phyloP scores from a whole-genome alignment of 1,284 basidiomycete genomes.

The Xerocomus minutiporus region DNA sequence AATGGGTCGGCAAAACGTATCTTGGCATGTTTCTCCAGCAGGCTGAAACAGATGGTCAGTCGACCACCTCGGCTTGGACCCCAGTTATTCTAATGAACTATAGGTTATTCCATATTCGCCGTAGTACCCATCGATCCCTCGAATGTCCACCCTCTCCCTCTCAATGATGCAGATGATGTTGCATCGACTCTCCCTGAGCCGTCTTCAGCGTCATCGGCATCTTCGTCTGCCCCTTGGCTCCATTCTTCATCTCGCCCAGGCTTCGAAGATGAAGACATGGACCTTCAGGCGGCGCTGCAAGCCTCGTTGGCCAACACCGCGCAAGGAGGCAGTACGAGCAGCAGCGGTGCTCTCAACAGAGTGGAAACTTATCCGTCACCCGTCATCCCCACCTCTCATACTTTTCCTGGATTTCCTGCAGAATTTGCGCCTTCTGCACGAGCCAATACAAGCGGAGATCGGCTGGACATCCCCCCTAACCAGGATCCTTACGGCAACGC shows the following conservation, averaged over 20 bases:
- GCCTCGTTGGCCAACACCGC: constrained; percentile 55
- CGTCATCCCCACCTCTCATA: constrained; percentile 24
- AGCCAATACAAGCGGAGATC: constrained; percentile 2
- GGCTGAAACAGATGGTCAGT: constrained; percentile 74
- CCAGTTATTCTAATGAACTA: constrained; percentile 3
- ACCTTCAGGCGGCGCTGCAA: constrained; percentile 80
- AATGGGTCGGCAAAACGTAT: constrained; percentile 82
- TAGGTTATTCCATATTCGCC: constrained; percentile 88
- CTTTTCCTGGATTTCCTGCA: constrained; percentile 22
- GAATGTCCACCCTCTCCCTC: constrained; percentile 48
- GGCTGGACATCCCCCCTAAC: constrained; percentile 15
- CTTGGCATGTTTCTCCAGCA: constrained; percentile 84
- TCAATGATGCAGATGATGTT: constrained; percentile 61
- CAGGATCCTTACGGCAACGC: constrained; percentile 32
- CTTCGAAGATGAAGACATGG: constrained; percentile 81
- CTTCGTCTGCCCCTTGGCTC: constrained; percentile 14
- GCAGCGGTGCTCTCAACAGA: constrained; percentile 9
- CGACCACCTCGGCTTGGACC: not conserved
- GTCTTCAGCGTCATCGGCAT: constrained; percentile 27
- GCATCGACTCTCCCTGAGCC: constrained; percentile 57
- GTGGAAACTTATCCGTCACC: constrained; percentile 26
- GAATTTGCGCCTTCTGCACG: constrained; percentile 5
- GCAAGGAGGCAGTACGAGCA: constrained; percentile 1
- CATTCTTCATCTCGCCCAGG: constrained; percentile 31
- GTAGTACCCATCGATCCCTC: constrained; percentile 56